Percentiles rank a stretch among this genome's conserved stretches.
Conservation (phyloP, 306 rosid species). For the Boehmeria nivea region DNA sequence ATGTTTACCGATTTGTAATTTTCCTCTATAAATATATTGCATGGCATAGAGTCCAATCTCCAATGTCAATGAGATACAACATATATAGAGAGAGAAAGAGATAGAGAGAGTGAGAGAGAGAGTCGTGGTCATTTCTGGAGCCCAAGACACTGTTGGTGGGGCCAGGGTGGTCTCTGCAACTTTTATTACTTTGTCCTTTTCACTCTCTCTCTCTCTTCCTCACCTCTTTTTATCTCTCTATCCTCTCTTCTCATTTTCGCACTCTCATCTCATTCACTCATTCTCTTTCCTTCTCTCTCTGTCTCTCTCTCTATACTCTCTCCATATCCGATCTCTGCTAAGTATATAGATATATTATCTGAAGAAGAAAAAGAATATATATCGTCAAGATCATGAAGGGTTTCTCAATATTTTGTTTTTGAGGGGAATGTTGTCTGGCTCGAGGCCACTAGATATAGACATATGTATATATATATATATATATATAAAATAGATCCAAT, state of each 20-base stretch:
- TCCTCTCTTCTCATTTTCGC: conserved; percentile 17
- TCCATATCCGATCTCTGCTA: too few species aligned
- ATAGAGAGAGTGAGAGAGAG: conserved; percentile 4
- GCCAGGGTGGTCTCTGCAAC: conserved; percentile 20
- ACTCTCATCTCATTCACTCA: conserved; percentile 5
- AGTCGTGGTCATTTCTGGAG: conserved; percentile 38
- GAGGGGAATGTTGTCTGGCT: conserved; percentile 73
- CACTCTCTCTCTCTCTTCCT: conserved; percentile 9
- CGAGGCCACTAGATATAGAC: conserved; percentile 33
- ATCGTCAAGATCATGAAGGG: neutral
- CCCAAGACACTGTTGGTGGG: conserved; percentile 36
- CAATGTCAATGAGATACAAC: conserved; percentile 11
- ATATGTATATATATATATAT: too few species aligned
- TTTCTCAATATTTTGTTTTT: conserved; percentile 25
- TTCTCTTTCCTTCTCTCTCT: conserved; percentile 1
- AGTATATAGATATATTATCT: too few species aligned
- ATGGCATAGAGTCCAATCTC: conserved; percentile 21
- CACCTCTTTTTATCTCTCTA: conserved; percentile 33
- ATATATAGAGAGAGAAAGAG: neutral
- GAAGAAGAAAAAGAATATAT: conserved; percentile 15
- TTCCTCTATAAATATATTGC: conserved; percentile 17
- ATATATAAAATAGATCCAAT: neutral
- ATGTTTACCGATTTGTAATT: neutral
- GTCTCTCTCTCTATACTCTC: neutral
- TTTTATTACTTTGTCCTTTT: too few species aligned